These are phyloP conservation scores for Phaseolus lunatus DNA, from an alignment of 306 rosid genomes.

Conservation along the genomic window DNA sequence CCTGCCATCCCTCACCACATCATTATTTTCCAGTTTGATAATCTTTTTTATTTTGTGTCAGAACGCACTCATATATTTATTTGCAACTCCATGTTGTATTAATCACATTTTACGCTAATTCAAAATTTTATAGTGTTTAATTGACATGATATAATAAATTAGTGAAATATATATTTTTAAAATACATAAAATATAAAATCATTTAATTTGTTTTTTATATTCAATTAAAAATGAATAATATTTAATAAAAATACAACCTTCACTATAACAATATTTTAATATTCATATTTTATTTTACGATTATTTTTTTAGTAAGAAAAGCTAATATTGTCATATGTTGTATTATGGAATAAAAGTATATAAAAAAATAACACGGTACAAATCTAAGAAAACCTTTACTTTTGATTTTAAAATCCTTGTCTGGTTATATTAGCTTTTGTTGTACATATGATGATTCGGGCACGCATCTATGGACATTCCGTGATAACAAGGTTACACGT, in stretches of 20 bases:
- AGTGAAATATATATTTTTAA: not conserved
- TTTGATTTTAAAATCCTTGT: too few relatives aligned
- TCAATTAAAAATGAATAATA: not conserved
- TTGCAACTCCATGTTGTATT: not conserved
- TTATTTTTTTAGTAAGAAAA: too few relatives aligned
- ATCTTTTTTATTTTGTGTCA: slow-evolving; percentile 10
- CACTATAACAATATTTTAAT: too few relatives aligned
- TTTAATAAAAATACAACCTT: not conserved
- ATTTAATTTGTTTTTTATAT: not conserved
- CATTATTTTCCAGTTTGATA: slow-evolving; percentile 26
- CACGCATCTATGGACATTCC: too few relatives aligned
- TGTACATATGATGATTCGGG: too few relatives aligned
- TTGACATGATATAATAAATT: not conserved
- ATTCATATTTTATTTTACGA: too few relatives aligned
- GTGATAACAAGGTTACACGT: too few relatives aligned
- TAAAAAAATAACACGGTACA: not conserved
- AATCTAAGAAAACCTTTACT: not conserved
- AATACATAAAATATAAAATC: not conserved
- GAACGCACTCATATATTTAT: not conserved
- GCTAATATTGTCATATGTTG: not conserved
- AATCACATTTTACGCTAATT: not conserved
- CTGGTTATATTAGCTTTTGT: too few relatives aligned
- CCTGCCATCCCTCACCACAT: slow-evolving; percentile 17
- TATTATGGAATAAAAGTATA: too few relatives aligned
- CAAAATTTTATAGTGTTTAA: not conserved